phyloP scores from a whole-genome alignment of 768 basidiomycete genomes.

The Macrolepiota dolichaula region DNA sequence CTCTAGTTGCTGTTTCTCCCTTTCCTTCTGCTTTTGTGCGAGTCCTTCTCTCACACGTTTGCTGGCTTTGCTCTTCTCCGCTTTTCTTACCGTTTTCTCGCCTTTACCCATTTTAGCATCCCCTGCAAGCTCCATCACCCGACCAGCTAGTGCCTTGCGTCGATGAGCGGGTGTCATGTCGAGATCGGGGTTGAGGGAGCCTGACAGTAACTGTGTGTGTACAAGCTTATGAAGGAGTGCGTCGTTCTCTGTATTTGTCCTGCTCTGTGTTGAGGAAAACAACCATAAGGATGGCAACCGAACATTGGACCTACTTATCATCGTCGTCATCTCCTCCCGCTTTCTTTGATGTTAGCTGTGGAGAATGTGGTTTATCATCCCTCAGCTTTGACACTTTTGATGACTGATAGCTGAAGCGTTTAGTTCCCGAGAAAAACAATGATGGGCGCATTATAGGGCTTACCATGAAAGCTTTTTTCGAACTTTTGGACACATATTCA shows the following conservation, averaged over 20 bases:
- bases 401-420: constrained; percentile 45
- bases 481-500: constrained; percentile 31
- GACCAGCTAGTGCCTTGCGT: constrained; percentile 73
- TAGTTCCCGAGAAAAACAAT: neutral
- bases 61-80: constrained; percentile 67
- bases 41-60: constrained; percentile 75
- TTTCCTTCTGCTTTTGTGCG: constrained; percentile 54
- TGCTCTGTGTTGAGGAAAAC: constrained; percentile 24
- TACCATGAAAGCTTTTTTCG: constrained; percentile 78
- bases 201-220: constrained; percentile 77
- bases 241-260: constrained; percentile 76
- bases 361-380: constrained; percentile 23
- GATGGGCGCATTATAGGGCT: constrained; percentile 11
- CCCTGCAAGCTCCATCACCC: constrained; percentile 71
- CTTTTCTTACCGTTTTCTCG: constrained; percentile 54
- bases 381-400: constrained; percentile 70
- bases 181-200: constrained; percentile 62
- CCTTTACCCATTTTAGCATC: constrained; percentile 72
- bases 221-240: constrained; percentile 73
- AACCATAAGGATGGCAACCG: neutral
- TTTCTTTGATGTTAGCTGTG: constrained; percentile 21
- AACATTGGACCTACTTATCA: constrained; percentile 41
- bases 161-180: constrained; percentile 63
- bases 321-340: constrained; percentile 58
- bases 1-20: constrained; percentile 52